Conservation (phyloP, 768 basidiomycete species). For the Tylopilus plumbeoviolaceoides region DNA sequence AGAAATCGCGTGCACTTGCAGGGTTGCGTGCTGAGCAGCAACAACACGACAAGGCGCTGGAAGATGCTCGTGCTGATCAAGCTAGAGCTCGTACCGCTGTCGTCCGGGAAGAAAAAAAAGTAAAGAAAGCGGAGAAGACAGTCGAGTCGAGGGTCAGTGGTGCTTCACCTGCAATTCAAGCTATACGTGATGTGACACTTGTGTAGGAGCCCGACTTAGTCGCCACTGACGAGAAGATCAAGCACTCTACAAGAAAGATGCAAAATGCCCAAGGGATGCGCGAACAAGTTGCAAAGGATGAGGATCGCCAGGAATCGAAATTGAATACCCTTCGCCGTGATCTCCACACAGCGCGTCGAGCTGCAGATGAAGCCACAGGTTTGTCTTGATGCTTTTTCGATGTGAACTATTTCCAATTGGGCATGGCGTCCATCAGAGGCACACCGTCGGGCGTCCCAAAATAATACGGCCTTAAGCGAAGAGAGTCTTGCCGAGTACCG, state of each 20-base stretch:
- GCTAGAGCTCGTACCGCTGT: slow-evolving; percentile 71
- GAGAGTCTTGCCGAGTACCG: slow-evolving; percentile 83
- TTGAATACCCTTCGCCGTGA: slow-evolving; percentile 60
- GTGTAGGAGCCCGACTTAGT: slow-evolving; percentile 82
- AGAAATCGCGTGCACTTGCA: slow-evolving; percentile 67
- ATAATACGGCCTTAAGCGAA: slow-evolving; percentile 75
- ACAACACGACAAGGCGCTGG: slow-evolving; percentile 65
- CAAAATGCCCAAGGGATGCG: slow-evolving; percentile 62
- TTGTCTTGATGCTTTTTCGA: slow-evolving; percentile 11
- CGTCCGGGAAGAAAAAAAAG: slow-evolving; percentile 78
- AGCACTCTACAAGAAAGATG: slow-evolving; percentile 76
- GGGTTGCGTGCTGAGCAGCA: slow-evolving; percentile 68
- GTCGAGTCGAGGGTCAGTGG: slow-evolving; percentile 71
- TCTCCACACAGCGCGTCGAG: slow-evolving; percentile 56
- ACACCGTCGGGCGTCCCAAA: slow-evolving; percentile 65
- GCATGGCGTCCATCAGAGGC: slow-evolving; percentile 48
- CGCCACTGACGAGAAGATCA: slow-evolving; percentile 80
- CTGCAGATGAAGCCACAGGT: slow-evolving; percentile 82
- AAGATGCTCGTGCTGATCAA: slow-evolving; percentile 72
- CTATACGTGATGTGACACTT: background rate
- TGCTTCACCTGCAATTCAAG: background rate
- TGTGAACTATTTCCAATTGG: background rate
- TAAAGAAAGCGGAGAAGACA: slow-evolving; percentile 89
- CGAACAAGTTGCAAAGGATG: slow-evolving; percentile 63
- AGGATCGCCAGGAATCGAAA: slow-evolving; percentile 46